Evolutionary conservation across 164 flowering plant species (phyloP).

Genomic region (Brasenia schreberi): DNA sequence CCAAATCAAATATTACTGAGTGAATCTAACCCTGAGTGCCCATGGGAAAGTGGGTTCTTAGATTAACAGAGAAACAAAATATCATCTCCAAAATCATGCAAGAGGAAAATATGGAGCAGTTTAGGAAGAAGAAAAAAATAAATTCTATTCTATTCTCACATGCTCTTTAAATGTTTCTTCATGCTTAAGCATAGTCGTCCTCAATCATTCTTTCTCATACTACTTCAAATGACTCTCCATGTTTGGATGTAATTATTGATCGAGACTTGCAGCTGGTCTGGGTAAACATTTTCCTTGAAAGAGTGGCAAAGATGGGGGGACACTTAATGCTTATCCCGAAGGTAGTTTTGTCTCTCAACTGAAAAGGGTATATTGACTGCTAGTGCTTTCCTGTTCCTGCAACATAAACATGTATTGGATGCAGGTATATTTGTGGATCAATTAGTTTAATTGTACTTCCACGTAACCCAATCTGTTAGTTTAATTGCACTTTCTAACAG

Average conservation of each 20-base stretch:
- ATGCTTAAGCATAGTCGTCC: slow-evolving; percentile 65
- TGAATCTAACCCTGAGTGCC: too few species aligned
- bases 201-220: slow-evolving; percentile 49
- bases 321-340: not conserved
- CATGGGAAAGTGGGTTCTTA: too few species aligned
- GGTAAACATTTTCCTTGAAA: not conserved
- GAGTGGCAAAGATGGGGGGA: not conserved
- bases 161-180: slow-evolving; percentile 80
- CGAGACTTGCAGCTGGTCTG: not conserved
- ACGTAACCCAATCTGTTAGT: too few species aligned
- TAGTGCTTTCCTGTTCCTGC: not conserved
- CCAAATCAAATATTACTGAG: too few species aligned
- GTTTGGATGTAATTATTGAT: not conserved
- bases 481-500: too few species aligned
- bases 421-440: too few species aligned
- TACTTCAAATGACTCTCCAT: slow-evolving; percentile 42
- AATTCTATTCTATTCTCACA: slow-evolving; percentile 24
- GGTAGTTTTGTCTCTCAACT: not conserved
- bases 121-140: too few species aligned
- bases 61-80: not conserved
- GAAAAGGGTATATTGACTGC: not conserved
- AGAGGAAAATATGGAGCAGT: not conserved
- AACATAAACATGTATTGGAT: not conserved
- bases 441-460: too few species aligned
- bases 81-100: too few species aligned